phyloP scores from a whole-genome alignment of 2,329 filamentous ascomycete species.

The Xylogone sp. region DNA sequence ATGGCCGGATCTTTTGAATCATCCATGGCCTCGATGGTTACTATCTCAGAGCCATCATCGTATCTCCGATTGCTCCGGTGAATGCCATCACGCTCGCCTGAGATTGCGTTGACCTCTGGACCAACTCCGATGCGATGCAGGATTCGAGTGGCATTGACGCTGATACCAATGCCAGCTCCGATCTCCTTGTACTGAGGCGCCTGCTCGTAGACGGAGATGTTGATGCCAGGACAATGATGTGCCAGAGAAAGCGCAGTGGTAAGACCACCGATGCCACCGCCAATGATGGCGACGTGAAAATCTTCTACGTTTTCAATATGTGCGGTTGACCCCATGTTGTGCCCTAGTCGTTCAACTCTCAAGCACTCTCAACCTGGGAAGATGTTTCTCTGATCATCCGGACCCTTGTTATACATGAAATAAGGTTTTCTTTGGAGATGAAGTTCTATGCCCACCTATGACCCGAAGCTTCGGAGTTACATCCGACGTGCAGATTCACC shows the following conservation, averaged over 20 bases:
- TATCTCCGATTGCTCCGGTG: conserved; percentile 33
- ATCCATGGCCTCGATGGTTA: conserved; percentile 25
- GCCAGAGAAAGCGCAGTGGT: background rate
- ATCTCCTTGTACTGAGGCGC: conserved; percentile 1
- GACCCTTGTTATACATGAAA: too few relatives aligned
- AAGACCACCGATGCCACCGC: conserved; percentile 1
- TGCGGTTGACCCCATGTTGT: background rate
- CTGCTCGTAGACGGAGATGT: conserved; percentile 1
- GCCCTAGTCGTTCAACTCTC: too few relatives aligned
- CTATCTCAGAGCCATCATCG: conserved; percentile 30
- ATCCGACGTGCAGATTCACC: too few relatives aligned
- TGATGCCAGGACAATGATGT: background rate
- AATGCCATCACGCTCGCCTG: conserved; percentile 25
- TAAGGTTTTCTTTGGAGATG: too few relatives aligned
- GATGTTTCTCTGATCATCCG: too few relatives aligned
- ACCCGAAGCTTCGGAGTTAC: too few relatives aligned
- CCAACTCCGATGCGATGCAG: conserved; percentile 26
- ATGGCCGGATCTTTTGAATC: background rate
- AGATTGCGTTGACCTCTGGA: conserved; percentile 23
- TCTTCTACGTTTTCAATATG: background rate
- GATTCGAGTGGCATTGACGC: conserved; percentile 1
- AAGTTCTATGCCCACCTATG: too few relatives aligned
- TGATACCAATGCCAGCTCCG: background rate
- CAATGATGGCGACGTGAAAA: conserved; percentile 1
- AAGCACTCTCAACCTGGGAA: too few relatives aligned